phyloP scores from a whole-genome alignment of 2,329 filamentous ascomycete genomes.

The Coniella vitis region DNA sequence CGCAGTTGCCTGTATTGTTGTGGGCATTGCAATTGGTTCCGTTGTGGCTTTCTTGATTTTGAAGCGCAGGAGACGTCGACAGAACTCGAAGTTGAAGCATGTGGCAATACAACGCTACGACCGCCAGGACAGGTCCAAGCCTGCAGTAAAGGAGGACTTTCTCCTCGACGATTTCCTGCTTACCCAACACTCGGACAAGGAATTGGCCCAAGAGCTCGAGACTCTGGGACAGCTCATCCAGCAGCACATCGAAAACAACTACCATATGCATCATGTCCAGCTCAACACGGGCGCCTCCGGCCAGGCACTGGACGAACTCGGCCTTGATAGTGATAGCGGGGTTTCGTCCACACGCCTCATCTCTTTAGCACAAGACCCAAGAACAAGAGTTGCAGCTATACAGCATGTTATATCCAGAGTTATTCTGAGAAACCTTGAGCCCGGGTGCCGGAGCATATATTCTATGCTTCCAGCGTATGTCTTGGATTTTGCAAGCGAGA shows the following conservation, averaged over 20 bases:
- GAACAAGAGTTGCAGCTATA: conserved; percentile 26
- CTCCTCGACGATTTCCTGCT: conserved; percentile 30
- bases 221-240: conserved; percentile 29
- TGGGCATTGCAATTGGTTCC: too few relatives aligned
- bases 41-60: too few relatives aligned
- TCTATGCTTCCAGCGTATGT: conserved; percentile 32
- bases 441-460: conserved; percentile 19
- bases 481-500: conserved; percentile 23
- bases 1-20: too few relatives aligned
- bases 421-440: conserved; percentile 29
- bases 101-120: too few relatives aligned
- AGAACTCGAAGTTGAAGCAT: not conserved
- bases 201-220: conserved; percentile 27
- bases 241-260: conserved; percentile 34
- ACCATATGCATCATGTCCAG: conserved; percentile 25
- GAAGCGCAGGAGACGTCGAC: conserved; percentile 6
- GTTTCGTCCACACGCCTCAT: conserved; percentile 15
- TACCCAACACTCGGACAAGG: conserved; percentile 28
- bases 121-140: too few relatives aligned
- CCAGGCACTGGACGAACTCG: conserved; percentile 22
- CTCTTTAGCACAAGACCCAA: conserved; percentile 25
- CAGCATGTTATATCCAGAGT: conserved; percentile 32
- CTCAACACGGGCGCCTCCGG: conserved; percentile 17
- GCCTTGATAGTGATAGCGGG: conserved; percentile 3
- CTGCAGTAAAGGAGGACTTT: not conserved